phyloP scores from a whole-genome alignment of 1,284 basidiomycete genomes.

The Heterobasidion parviporum region DNA sequence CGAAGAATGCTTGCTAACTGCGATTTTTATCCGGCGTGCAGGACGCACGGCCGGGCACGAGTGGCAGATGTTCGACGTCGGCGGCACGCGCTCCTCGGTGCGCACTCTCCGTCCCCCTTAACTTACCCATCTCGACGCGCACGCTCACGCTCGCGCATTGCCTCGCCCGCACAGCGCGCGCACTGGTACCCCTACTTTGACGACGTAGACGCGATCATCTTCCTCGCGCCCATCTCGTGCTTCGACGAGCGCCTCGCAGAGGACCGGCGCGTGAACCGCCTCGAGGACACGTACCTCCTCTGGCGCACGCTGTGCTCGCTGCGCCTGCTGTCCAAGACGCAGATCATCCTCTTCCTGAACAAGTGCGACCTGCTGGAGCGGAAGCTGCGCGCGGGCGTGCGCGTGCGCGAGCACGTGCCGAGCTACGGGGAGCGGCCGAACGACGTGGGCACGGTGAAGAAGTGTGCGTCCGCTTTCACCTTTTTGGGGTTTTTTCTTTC shows the following conservation, averaged over 20 bases:
- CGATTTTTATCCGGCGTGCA: neutral
- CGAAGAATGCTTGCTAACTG: neutral
- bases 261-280: constrained; percentile 32
- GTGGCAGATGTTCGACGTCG: constrained; percentile 69
- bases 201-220: constrained; percentile 33
- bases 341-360: constrained; percentile 29
- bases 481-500: no score
- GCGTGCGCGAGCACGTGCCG: constrained; percentile 49
- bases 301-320: constrained; percentile 32
- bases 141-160: no score
- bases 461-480: constrained; percentile 20
- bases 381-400: constrained; percentile 53
- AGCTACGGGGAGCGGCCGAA: constrained; percentile 28
- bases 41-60: constrained; percentile 32
- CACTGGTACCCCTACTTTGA: constrained; percentile 34
- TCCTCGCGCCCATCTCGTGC: constrained; percentile 31
- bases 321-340: constrained; percentile 28
- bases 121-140: constrained; percentile 7
- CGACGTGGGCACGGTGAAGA: constrained; percentile 25
- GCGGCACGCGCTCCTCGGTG: constrained; percentile 61
- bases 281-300: constrained; percentile 33
- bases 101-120: constrained; percentile 15
- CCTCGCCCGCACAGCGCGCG: constrained; percentile 17
- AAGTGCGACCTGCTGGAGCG: constrained; percentile 53
- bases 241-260: constrained; percentile 37